A percentile compares a stretch with the other conserved stretches of the same genome.
Conservation (phyloP, 306 rosid species). For the Spatholobus suberectus region DNA sequence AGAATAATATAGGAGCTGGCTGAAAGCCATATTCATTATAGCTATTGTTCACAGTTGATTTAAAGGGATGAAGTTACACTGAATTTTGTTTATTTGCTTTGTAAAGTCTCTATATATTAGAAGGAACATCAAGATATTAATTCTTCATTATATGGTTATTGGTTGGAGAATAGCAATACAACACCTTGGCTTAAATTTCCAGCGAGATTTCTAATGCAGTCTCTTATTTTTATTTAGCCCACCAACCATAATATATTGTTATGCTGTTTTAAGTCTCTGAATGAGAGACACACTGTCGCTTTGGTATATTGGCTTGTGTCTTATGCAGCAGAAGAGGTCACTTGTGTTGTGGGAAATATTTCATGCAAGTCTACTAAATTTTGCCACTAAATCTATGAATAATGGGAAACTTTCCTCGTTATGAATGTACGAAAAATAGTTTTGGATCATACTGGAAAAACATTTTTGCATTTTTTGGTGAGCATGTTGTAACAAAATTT, state of each 20-base stretch:
- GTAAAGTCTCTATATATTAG: constrained; percentile 42
- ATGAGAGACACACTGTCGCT: neutral
- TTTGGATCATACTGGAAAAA: neutral
- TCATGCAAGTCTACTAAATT: neutral
- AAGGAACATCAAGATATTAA: constrained; percentile 32
- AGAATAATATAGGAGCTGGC: constrained; percentile 38
- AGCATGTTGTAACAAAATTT: neutral
- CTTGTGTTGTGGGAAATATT: too few species aligned
- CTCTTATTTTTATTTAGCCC: neutral
- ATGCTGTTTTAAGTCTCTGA: neutral
- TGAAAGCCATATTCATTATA: constrained; percentile 21
- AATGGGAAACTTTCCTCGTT: neutral
- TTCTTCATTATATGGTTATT: constrained; percentile 29
- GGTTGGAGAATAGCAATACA: constrained; percentile 36
- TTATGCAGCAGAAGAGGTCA: too few species aligned
- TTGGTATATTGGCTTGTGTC: neutral
- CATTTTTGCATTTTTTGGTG: neutral
- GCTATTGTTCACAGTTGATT: constrained; percentile 41
- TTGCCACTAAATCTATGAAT: neutral
- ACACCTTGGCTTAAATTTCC: constrained; percentile 3
- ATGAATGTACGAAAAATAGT: neutral
- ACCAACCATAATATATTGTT: neutral
- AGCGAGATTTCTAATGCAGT: constrained; percentile 22
- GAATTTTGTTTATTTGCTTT: constrained; percentile 48
- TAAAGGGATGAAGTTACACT: constrained; percentile 36